phyloP scores from a whole-genome alignment of 352 stramenopile genomes.

The Globisporangium parvum region DNA sequence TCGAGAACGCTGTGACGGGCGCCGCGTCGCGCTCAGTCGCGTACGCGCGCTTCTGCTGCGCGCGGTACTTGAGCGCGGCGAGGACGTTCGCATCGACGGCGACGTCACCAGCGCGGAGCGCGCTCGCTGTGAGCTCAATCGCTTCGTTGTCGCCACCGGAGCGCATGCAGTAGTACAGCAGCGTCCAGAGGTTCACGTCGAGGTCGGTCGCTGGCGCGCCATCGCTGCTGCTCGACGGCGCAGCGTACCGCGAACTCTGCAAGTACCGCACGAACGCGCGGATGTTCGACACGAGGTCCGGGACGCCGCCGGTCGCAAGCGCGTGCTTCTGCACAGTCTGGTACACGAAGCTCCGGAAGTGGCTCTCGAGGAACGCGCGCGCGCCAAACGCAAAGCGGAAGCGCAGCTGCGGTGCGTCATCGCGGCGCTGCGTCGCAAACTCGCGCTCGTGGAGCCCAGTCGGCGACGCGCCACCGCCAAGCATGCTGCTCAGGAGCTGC shows the following conservation, averaged over 20 bases:
- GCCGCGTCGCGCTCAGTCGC: constrained; percentile 22
- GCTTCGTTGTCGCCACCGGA: constrained; percentile 70
- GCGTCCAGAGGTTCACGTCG: constrained; percentile 60
- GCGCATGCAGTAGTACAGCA: constrained; percentile 79
- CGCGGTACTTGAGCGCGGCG: constrained; percentile 52
- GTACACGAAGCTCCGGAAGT: constrained; percentile 74
- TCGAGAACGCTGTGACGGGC: constrained; percentile 49
- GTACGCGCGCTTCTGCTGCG: constrained; percentile 49
- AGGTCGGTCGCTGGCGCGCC: constrained; percentile 7
- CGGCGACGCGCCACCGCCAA: constrained; percentile 35
- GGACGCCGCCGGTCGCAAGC: constrained; percentile 62
- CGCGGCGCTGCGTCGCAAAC: constrained; percentile 33
- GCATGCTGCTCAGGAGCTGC: constrained; percentile 66
- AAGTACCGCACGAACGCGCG: constrained; percentile 75
- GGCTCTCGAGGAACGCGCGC: constrained; percentile 68
- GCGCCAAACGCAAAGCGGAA: constrained; percentile 63
- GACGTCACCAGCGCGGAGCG: constrained; percentile 32
- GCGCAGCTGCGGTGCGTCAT: constrained; percentile 33
- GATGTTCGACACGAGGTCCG: constrained; percentile 62
- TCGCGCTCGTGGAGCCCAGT: constrained; percentile 49
- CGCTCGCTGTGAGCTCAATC: constrained; percentile 41
- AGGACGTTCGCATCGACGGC: constrained; percentile 55
- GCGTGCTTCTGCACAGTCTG: constrained; percentile 73
- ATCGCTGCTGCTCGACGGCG: constrained; percentile 15
- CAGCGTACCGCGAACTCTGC: constrained; percentile 59